Percentiles rank a stretch among this genome's conserved stretches.
Evolutionary conservation across 345 rosid genomes (phyloP).

Genomic region (Salix caprea): DNA sequence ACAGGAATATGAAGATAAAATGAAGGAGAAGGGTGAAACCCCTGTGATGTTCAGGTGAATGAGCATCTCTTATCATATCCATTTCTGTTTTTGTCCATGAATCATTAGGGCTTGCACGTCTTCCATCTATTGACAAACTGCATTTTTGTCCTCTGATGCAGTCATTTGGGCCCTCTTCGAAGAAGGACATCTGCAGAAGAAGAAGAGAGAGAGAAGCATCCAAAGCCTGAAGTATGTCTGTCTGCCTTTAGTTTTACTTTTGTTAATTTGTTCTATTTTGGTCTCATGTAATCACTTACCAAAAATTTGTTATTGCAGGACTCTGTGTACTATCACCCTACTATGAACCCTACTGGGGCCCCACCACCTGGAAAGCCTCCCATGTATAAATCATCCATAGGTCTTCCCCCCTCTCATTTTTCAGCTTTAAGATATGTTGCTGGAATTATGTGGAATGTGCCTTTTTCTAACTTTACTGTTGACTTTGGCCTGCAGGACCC

Average conservation of each 20-base stretch:
- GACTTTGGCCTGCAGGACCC: conserved; percentile 53
- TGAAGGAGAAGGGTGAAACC: conserved; percentile 91
- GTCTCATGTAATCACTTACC: conserved; percentile 5
- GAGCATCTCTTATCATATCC: conserved; percentile 1
- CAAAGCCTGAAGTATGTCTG: conserved; percentile 72
- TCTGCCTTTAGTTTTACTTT: conserved; percentile 13
- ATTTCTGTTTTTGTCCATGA: conserved; percentile 1
- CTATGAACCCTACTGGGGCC: conserved; percentile 94
- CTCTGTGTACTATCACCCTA: conserved; percentile 95
- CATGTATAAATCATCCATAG: conserved; percentile 87
- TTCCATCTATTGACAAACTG: conserved; percentile 20
- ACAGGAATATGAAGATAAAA: conserved; percentile 87
- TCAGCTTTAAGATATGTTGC: not conserved
- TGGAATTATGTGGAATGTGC: conserved; percentile 8
- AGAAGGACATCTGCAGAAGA: conserved; percentile 78
- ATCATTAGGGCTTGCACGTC: conserved; percentile 11
- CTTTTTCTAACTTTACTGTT: not conserved
- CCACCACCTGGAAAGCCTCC: conserved; percentile 99
- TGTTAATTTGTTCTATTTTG: not conserved
- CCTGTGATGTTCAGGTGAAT: conserved; percentile 95
- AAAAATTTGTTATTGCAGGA: conserved; percentile 46
- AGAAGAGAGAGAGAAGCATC: conserved; percentile 74
- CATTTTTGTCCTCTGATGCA: conserved; percentile 40
- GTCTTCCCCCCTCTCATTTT: conserved; percentile 20
- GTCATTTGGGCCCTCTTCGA: conserved; percentile 85